Conservation (phyloP, 2,329 filamentous ascomycete species). For the Epichloe sibirici region DNA sequence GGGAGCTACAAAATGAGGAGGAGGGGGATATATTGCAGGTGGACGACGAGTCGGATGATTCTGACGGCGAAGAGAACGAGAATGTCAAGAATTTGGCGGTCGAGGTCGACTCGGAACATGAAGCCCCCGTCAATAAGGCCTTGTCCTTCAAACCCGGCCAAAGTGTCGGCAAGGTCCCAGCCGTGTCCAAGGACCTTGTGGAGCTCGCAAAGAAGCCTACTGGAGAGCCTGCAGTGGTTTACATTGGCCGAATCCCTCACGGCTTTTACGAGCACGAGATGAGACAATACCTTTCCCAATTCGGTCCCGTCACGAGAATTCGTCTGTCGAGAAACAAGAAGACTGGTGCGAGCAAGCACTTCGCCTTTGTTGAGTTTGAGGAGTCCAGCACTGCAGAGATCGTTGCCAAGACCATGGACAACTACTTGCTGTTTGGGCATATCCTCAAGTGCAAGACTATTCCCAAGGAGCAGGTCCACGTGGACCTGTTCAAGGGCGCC, state of each 20-base stretch:
- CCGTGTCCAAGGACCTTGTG: constrained; percentile 31
- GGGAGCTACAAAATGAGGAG: constrained; percentile 9
- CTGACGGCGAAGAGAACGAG: constrained; percentile 29
- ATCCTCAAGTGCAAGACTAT: constrained; percentile 80
- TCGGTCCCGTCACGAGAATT: constrained; percentile 66
- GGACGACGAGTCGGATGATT: constrained; percentile 18
- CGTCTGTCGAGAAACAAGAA: constrained; percentile 84
- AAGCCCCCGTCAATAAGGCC: constrained; percentile 24
- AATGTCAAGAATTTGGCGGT: constrained; percentile 31
- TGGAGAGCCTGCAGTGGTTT: constrained; percentile 64
- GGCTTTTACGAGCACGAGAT: constrained; percentile 96
- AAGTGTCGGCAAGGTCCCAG: constrained; percentile 38
- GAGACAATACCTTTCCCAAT: constrained; percentile 86
- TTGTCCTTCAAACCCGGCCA: constrained; percentile 33
- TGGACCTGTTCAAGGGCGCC: constrained; percentile 77
- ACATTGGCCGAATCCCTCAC: constrained; percentile 82
- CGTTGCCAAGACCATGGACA: constrained; percentile 92
- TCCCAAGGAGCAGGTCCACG: constrained; percentile 64
- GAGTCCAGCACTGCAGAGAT: constrained; percentile 72
- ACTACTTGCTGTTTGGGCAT: constrained; percentile 90
- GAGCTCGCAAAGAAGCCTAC: constrained; percentile 30
- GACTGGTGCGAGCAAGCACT: constrained; percentile 86
- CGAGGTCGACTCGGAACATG: constrained; percentile 32
- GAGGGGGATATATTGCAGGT: constrained; percentile 18
- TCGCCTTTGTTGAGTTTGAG: constrained; percentile 84